Conservation (phyloP, 192 early-diverging fungal genomes). For the Linnemannia elongata region DNA sequence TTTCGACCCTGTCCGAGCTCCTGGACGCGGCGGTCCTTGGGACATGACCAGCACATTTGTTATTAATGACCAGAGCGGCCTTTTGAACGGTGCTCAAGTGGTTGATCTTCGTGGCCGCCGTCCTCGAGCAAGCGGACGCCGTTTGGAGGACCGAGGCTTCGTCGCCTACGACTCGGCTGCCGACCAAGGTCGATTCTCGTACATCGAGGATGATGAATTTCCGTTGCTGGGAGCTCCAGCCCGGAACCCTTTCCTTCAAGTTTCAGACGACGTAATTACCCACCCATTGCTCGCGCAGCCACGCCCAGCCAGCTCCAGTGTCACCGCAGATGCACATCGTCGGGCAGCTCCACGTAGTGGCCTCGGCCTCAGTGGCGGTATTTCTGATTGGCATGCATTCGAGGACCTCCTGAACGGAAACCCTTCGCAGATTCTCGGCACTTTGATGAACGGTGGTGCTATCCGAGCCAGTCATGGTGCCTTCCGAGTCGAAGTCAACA, state of each 20-base stretch:
- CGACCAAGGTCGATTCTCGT: slow-evolving; percentile 52
- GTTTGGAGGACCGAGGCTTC: slow-evolving; percentile 54
- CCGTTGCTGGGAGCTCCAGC: slow-evolving; percentile 53
- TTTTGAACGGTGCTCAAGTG: slow-evolving; percentile 44
- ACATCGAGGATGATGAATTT: slow-evolving; percentile 51
- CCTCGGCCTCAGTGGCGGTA: slow-evolving; percentile 23
- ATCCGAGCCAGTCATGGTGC: slow-evolving; percentile 45
- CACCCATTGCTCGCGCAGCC: slow-evolving; percentile 78
- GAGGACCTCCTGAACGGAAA: slow-evolving; percentile 71
- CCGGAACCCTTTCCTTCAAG: slow-evolving; percentile 45
- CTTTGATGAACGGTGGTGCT: slow-evolving; percentile 44
- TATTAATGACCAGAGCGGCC: slow-evolving; percentile 50
- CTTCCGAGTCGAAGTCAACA: slow-evolving; percentile 49
- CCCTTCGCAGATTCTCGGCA: slow-evolving; percentile 39
- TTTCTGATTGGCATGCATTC: slow-evolving; percentile 70
- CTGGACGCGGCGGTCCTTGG: slow-evolving; percentile 56
- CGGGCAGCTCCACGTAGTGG: slow-evolving; percentile 40
- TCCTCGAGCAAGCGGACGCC: slow-evolving; percentile 48
- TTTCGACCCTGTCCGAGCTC: slow-evolving; percentile 45
- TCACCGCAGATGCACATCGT: slow-evolving; percentile 22
- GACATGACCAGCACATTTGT: slow-evolving; percentile 50
- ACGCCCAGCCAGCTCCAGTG: slow-evolving; percentile 19
- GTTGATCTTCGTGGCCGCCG: slow-evolving; percentile 61
- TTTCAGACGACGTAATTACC: slow-evolving; percentile 69
- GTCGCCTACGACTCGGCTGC: slow-evolving; percentile 40